Percentiles rank a stretch among this genome's conserved stretches.
phyloP scores from a whole-genome alignment of 2,329 filamentous ascomycete genomes.

The Xylogone sp. region DNA sequence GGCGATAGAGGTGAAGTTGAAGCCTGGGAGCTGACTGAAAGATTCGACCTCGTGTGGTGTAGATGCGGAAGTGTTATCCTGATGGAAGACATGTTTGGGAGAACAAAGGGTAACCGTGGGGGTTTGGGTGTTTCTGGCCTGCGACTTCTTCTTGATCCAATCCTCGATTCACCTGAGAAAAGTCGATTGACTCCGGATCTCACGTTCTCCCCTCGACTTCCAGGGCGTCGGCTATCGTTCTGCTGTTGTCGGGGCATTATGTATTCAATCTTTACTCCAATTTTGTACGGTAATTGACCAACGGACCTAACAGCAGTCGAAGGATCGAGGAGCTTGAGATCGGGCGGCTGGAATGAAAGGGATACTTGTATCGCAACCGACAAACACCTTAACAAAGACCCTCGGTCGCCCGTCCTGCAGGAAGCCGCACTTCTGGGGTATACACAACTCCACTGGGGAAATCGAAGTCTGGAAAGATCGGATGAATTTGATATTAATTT shows the following conservation, averaged over 20 bases:
- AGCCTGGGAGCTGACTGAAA: constrained; percentile 26
- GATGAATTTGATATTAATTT: neutral
- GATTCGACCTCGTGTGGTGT: constrained; percentile 33
- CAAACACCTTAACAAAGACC: neutral
- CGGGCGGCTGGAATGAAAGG: neutral
- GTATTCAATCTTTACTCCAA: neutral
- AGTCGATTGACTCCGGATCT: constrained; percentile 19
- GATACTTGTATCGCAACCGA: neutral
- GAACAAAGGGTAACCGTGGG: constrained; percentile 35
- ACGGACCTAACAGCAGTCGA: neutral
- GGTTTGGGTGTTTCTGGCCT: constrained; percentile 41
- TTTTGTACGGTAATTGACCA: neutral
- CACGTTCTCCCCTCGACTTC: constrained; percentile 9
- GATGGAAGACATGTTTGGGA: constrained; percentile 37
- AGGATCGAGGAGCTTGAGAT: neutral
- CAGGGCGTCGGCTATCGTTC: neutral
- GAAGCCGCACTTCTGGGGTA: neutral
- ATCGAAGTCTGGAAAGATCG: neutral
- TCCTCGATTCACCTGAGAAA: constrained; percentile 23
- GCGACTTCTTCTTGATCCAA: constrained; percentile 13
- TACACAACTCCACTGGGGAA: neutral
- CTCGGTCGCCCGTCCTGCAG: neutral
- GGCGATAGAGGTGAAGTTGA: constrained; percentile 7
- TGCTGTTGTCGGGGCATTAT: neutral
- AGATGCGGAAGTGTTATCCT: constrained; percentile 39